These are phyloP conservation scores for Plasmodium reichenowi DNA, from an alignment of 169 alveolate genomes.

Conservation along the genomic window DNA sequence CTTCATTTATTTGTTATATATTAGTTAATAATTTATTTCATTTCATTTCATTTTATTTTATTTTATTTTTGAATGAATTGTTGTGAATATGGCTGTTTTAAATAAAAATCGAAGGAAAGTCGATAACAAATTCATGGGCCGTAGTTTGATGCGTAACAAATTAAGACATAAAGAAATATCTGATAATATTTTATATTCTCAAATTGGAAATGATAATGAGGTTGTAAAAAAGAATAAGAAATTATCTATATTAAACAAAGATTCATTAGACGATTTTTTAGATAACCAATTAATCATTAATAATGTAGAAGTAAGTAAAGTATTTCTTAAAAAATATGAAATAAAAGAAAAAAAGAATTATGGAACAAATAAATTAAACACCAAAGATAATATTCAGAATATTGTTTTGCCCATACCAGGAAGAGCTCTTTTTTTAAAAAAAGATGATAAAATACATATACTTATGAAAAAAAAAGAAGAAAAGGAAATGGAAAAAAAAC, in stretches of 20 bases:
- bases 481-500: not conserved
- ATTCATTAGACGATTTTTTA: constrained; percentile 48
- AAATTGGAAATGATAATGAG: constrained; percentile 33
- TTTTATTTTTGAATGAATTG: not conserved
- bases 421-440: constrained; percentile 73
- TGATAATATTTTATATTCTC: constrained; percentile 40
- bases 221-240: constrained; percentile 13
- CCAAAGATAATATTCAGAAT: constrained; percentile 68
- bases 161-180: constrained; percentile 47
- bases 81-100: constrained; percentile 11
- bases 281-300: constrained; percentile 79
- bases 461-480: constrained; percentile 16
- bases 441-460: constrained; percentile 72
- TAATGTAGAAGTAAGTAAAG: constrained; percentile 76
- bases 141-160: constrained; percentile 64
- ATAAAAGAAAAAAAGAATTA: constrained; percentile 60
- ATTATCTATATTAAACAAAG: constrained; percentile 36
- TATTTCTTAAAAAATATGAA: constrained; percentile 78
- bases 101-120: constrained; percentile 25
- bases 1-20: too few relatives aligned
- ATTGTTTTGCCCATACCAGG: constrained; percentile 84
- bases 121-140: constrained; percentile 44
- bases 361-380: constrained; percentile 20
- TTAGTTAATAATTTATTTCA: too few relatives aligned
- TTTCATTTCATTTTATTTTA: too few relatives aligned